These are phyloP conservation scores for Melanopsichium pennsylvanicum DNA, from an alignment of 1,284 basidiomycete species.

Conservation along the genomic window DNA sequence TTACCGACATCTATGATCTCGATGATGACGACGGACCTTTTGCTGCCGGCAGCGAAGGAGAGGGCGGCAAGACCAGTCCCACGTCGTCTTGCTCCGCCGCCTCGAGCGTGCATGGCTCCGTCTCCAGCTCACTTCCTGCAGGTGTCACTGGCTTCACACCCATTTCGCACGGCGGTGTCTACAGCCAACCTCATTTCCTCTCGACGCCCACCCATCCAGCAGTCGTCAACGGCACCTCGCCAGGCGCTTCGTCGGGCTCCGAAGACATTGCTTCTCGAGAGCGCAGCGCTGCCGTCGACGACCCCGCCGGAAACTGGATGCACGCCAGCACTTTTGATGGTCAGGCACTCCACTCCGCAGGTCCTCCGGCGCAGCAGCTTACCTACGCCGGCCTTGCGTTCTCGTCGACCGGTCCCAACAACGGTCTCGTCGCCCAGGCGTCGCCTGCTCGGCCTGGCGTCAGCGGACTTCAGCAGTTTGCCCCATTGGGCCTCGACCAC, in stretches of 20 bases:
- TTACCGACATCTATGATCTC: slow-evolving; percentile 31
- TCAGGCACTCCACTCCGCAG: background rate
- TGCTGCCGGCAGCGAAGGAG: slow-evolving; percentile 39
- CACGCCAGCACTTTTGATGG: slow-evolving; percentile 13
- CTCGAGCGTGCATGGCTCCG: slow-evolving; percentile 28
- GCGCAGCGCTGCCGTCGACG: slow-evolving; percentile 13
- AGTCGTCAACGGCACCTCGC: slow-evolving; percentile 17
- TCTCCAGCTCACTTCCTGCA: slow-evolving; percentile 20
- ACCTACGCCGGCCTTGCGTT: slow-evolving; percentile 33
- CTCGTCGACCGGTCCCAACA: slow-evolving; percentile 13
- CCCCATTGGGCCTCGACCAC: slow-evolving; percentile 4
- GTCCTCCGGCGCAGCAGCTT: slow-evolving; percentile 5
- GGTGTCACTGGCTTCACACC: slow-evolving; percentile 31
- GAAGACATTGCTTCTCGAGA: slow-evolving; percentile 19
- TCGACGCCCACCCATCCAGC: slow-evolving; percentile 5
- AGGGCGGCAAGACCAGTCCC: slow-evolving; percentile 38
- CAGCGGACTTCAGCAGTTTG: slow-evolving; percentile 11
- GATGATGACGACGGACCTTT: slow-evolving; percentile 42
- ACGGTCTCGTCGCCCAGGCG: slow-evolving; percentile 9
- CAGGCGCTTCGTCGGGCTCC: slow-evolving; percentile 24
- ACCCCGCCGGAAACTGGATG: slow-evolving; percentile 21
- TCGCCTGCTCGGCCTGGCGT: slow-evolving; percentile 4
- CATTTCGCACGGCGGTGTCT: slow-evolving; percentile 15
- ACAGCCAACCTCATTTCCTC: slow-evolving; percentile 10
- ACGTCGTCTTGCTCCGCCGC: slow-evolving; percentile 27